Percentiles rank a stretch among this genome's conserved stretches.
Evolutionary conservation across 352 stramenopile species (phyloP).

Genomic region (Phytophthora aleatoria): DNA sequence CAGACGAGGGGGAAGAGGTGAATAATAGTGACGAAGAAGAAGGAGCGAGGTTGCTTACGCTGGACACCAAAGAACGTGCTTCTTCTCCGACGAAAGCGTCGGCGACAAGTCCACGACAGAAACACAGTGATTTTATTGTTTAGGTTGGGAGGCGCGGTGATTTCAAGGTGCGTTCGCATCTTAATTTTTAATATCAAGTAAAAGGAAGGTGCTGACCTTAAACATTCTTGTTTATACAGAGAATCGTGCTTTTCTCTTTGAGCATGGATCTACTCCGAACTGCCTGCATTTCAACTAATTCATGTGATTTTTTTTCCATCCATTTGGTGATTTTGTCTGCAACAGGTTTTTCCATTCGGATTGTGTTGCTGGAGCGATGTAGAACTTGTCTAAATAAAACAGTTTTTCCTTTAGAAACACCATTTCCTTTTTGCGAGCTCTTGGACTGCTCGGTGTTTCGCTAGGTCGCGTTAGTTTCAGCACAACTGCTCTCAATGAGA

Average conservation of each 20-base stretch:
- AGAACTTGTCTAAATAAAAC: neutral
- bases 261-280: too few species aligned
- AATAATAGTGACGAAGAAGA: conserved; percentile 29
- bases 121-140: conserved; percentile 12
- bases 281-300: too few species aligned
- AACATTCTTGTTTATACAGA: too few species aligned
- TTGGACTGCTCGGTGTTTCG: neutral
- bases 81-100: conserved; percentile 2
- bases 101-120: conserved; percentile 1
- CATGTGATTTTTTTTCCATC: too few species aligned
- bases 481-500: neutral
- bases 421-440: neutral
- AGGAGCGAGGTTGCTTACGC: conserved; percentile 11
- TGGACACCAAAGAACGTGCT: conserved; percentile 1
- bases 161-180: neutral
- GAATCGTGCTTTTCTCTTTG: too few species aligned
- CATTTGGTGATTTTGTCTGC: too few species aligned
- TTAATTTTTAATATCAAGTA: neutral
- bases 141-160: neutral
- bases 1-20: conserved; percentile 22
- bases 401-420: neutral
- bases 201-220: too few species aligned
- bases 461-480: neutral
- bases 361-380: too few species aligned
- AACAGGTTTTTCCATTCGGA: too few species aligned